A percentile compares a stretch with the other conserved stretches of the same genome.
Conservation (phyloP, 148 eudicot genomes). For the Euryodendron excelsum region DNA sequence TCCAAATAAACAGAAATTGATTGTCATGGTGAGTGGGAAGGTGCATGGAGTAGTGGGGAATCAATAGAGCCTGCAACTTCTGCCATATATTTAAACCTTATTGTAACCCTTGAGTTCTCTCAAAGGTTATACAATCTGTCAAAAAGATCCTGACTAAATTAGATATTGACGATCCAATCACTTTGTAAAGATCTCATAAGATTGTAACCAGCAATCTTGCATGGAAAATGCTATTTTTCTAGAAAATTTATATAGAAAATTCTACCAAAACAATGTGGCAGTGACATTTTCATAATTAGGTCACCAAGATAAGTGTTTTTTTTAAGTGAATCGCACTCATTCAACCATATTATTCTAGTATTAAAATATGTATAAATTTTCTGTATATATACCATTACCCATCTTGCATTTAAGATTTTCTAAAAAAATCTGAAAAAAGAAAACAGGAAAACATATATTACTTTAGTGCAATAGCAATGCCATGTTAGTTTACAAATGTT, state of each 20-base stretch:
- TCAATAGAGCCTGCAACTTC: not conserved
- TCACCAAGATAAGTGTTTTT: too few relatives aligned
- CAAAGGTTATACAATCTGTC: not conserved
- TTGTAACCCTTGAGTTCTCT: constrained; percentile 15
- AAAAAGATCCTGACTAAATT: not conserved
- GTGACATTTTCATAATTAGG: too few relatives aligned
- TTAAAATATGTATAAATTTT: too few relatives aligned
- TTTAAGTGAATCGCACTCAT: too few relatives aligned
- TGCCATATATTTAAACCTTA: not conserved
- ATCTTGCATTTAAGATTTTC: not conserved
- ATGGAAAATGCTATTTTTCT: too few relatives aligned
- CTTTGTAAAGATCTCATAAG: constrained; percentile 11
- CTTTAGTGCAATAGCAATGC: not conserved
- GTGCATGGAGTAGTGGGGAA: constrained; percentile 6
- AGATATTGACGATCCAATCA: constrained; percentile 13
- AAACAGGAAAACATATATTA: too few relatives aligned
- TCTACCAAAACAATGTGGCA: too few relatives aligned
- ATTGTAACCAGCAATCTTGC: not conserved
- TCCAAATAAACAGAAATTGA: constrained; percentile 17
- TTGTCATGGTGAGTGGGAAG: not conserved
- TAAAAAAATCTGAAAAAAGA: too few relatives aligned
- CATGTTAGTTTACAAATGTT: not conserved
- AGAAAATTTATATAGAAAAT: too few relatives aligned
- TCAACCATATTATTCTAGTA: too few relatives aligned
- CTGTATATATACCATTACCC: too few relatives aligned